A percentile compares a stretch with the other conserved stretches of the same genome.
phyloP scores from a whole-genome alignment of 495 filamentous ascomycete species.

The Penicillium ochrochloron region DNA sequence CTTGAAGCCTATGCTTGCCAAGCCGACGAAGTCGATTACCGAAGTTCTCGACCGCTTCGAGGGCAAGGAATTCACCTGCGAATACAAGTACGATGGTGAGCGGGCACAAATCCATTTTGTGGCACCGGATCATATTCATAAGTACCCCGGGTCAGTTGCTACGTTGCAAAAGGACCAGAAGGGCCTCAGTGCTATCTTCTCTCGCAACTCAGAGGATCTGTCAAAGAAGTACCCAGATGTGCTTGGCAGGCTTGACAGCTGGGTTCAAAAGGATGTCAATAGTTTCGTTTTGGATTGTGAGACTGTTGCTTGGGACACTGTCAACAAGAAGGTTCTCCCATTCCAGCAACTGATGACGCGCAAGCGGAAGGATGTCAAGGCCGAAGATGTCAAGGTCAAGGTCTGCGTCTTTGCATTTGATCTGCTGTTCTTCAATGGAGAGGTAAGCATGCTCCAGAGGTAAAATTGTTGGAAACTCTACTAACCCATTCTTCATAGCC shows the following conservation, averaged over 20 bases:
- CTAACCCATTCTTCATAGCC: conserved; percentile 47
- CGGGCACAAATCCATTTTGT: conserved; percentile 97
- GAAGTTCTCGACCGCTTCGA: conserved; percentile 98
- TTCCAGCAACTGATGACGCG: conserved; percentile 98
- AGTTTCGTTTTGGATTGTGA: conserved; percentile 98
- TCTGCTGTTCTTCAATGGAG: conserved; percentile 89
- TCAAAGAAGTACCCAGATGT: conserved; percentile 98
- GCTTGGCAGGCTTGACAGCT: conserved; percentile 79
- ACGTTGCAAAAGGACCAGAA: conserved; percentile 57
- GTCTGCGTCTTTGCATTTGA: conserved; percentile 99
- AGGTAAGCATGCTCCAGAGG: conserved; percentile 51
- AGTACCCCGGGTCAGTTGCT: conserved; percentile 57
- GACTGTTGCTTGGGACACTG: conserved; percentile 95
- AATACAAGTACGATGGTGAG: conserved; percentile 99
- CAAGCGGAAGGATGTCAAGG: conserved; percentile 95
- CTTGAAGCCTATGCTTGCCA: conserved; percentile 97
- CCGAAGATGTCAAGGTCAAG: conserved; percentile 96
- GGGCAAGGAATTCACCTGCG: conserved; percentile 92
- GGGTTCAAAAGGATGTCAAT: conserved; percentile 87
- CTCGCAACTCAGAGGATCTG: conserved; percentile 92
- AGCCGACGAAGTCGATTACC: conserved; percentile 98
- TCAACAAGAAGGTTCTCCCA: conserved; percentile 89
- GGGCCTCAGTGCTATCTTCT: conserved; percentile 88
- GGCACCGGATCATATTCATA: conserved; percentile 72
- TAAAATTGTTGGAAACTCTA: conserved; percentile 3